Conservation (phyloP, 768 basidiomycete genomes). For the Nidularia pulvinata region DNA sequence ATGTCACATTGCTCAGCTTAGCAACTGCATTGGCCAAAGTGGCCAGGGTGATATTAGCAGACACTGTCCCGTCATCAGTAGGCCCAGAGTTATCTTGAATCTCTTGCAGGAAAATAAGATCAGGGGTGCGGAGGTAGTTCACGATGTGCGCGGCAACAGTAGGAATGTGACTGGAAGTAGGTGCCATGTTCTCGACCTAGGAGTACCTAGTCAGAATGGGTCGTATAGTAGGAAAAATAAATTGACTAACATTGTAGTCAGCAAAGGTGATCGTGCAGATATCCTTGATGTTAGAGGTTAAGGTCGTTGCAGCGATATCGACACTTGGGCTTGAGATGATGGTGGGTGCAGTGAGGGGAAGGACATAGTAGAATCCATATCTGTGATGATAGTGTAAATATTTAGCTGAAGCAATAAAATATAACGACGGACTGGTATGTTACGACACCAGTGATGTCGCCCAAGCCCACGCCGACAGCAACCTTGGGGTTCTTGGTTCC, state of each 20-base stretch:
- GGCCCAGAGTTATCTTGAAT: slow-evolving; percentile 60
- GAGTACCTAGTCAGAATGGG: neutral
- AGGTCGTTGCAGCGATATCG: slow-evolving; percentile 32
- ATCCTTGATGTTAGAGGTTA: slow-evolving; percentile 28
- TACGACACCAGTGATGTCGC: slow-evolving; percentile 56
- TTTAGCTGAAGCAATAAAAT: neutral
- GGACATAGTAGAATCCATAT: slow-evolving; percentile 55
- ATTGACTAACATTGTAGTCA: neutral
- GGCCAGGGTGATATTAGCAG: slow-evolving; percentile 50
- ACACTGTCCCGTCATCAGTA: slow-evolving; percentile 52
- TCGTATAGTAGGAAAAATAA: neutral
- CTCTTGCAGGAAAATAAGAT: slow-evolving; percentile 65
- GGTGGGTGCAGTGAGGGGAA: slow-evolving; percentile 54
- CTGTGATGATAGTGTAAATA: slow-evolving; percentile 10
- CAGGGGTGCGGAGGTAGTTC: slow-evolving; percentile 45
- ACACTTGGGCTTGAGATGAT: slow-evolving; percentile 36
- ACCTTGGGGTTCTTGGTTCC: slow-evolving; percentile 46
- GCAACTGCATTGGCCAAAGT: slow-evolving; percentile 49
- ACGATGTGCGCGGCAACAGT: slow-evolving; percentile 54
- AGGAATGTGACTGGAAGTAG: slow-evolving; percentile 44
- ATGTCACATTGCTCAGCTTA: slow-evolving; percentile 36
- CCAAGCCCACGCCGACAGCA: slow-evolving; percentile 41
- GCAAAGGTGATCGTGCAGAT: slow-evolving; percentile 21
- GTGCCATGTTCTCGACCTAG: slow-evolving; percentile 45
- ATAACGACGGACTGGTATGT: slow-evolving; percentile 42